Evolutionary conservation across 176 grass and related monocot species (phyloP).

Genomic region (Ampelocalamus luodianensis): DNA sequence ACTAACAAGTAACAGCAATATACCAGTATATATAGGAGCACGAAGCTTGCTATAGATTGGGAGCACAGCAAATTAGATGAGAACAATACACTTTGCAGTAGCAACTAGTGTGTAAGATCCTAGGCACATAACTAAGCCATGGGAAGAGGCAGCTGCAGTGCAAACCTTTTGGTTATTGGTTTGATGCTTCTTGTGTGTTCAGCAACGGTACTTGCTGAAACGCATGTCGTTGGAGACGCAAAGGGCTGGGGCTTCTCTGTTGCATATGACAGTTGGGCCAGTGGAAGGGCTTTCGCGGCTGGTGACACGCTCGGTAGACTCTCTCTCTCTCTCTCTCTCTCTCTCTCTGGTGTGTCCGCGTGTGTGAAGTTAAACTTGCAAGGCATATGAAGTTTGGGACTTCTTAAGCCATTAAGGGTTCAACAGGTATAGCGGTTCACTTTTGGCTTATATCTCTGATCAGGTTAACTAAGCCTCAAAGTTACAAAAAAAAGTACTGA

Average conservation of each 20-base stretch:
- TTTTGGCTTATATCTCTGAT: too few relatives aligned
- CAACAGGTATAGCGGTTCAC: too few relatives aligned
- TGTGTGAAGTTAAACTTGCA: neutral
- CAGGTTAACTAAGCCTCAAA: too few relatives aligned
- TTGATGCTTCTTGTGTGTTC: conserved; percentile 30
- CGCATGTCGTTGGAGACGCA: conserved; percentile 64
- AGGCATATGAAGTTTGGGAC: neutral
- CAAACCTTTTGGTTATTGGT: conserved; percentile 16
- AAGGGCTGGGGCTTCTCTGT: conserved; percentile 72
- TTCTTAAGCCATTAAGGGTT: too few relatives aligned
- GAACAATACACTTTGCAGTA: neutral
- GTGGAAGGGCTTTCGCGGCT: conserved; percentile 46
- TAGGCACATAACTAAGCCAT: conserved; percentile 30
- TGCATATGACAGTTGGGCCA: conserved; percentile 66
- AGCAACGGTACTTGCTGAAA: conserved; percentile 37
- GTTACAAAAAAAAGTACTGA: too few relatives aligned
- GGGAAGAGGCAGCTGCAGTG: conserved; percentile 51
- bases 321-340: neutral
- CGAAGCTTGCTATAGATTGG: neutral
- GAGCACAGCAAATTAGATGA: neutral
- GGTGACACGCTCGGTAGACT: conserved; percentile 61
- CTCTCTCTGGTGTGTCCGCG: too few relatives aligned
- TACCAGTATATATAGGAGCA: conserved; percentile 35
- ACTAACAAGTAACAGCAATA: neutral
- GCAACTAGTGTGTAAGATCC: neutral